These are phyloP conservation scores for Periconia digitata DNA, from an alignment of 2,329 filamentous ascomycete genomes.

Conservation along the genomic window DNA sequence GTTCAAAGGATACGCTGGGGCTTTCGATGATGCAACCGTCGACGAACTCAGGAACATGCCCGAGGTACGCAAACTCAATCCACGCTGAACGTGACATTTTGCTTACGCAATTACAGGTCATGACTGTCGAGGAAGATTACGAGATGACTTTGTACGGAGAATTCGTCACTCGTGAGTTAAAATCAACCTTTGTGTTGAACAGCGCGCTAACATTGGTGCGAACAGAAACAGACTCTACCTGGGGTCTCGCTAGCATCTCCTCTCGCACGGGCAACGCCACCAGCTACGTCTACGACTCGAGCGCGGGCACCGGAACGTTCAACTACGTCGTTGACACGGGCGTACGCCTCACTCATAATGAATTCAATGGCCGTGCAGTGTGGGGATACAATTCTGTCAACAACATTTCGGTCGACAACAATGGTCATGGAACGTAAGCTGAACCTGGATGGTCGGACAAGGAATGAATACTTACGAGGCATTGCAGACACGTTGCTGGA, in stretches of 20 bases:
- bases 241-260: slow-evolving; percentile 35
- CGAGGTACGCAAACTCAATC: slow-evolving; percentile 18
- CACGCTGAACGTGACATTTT: background rate
- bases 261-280: slow-evolving; percentile 19
- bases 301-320: slow-evolving; percentile 27
- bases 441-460: too few relatives aligned
- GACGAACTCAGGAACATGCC: slow-evolving; percentile 30
- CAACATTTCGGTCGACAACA: slow-evolving; percentile 21
- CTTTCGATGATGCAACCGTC: slow-evolving; percentile 32
- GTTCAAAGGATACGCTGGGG: slow-evolving; percentile 36
- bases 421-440: slow-evolving; percentile 34
- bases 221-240: slow-evolving; percentile 21
- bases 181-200: background rate
- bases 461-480: too few relatives aligned
- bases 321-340: slow-evolving; percentile 67
- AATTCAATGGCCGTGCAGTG: slow-evolving; percentile 33
- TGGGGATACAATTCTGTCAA: slow-evolving; percentile 33
- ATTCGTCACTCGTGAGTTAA: slow-evolving; percentile 24
- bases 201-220: slow-evolving; percentile 5
- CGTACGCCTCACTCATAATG: slow-evolving; percentile 55
- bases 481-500: slow-evolving; percentile 32
- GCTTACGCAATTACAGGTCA: slow-evolving; percentile 14
- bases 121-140: slow-evolving; percentile 29
- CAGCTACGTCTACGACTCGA: slow-evolving; percentile 30
- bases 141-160: slow-evolving; percentile 24